phyloP scores from a whole-genome alignment of 2,329 filamentous ascomycete genomes.

The Claviceps cyperi region DNA sequence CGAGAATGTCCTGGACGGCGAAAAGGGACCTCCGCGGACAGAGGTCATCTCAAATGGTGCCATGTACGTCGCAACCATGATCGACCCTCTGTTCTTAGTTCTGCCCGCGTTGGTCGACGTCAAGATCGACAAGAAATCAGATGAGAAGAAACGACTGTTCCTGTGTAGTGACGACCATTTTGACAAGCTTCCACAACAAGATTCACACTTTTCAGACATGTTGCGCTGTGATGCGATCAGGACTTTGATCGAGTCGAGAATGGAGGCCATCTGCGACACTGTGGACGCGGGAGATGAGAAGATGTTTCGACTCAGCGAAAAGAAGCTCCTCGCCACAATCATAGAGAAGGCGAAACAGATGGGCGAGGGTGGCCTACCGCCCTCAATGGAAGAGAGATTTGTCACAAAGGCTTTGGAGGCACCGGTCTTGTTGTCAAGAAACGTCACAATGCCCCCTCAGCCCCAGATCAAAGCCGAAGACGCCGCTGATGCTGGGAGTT shows the following conservation, averaged over 20 bases:
- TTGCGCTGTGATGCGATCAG: constrained; percentile 34
- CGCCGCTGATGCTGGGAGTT: constrained; percentile 10
- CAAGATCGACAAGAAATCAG: constrained; percentile 24
- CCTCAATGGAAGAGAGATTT: constrained; percentile 75
- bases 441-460: constrained; percentile 27
- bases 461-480: constrained; percentile 6
- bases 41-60: constrained; percentile 50
- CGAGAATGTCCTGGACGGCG: constrained; percentile 9
- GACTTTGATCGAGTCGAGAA: constrained; percentile 44
- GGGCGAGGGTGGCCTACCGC: constrained; percentile 50
- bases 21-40: constrained; percentile 8
- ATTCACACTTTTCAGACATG: constrained; percentile 44
- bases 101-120: constrained; percentile 51
- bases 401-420: constrained; percentile 61
- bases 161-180: constrained; percentile 58
- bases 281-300: constrained; percentile 71
- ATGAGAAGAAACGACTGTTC: constrained; percentile 46
- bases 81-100: constrained; percentile 75
- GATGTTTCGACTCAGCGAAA: constrained; percentile 68
- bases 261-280: constrained; percentile 61
- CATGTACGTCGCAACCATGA: constrained; percentile 67
- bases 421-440: constrained; percentile 55
- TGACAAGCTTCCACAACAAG: constrained; percentile 41
- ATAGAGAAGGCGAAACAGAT: constrained; percentile 59
- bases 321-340: constrained; percentile 53